phyloP scores from a whole-genome alignment of 495 filamentous ascomycete species.

The Penicillium flavigenum region DNA sequence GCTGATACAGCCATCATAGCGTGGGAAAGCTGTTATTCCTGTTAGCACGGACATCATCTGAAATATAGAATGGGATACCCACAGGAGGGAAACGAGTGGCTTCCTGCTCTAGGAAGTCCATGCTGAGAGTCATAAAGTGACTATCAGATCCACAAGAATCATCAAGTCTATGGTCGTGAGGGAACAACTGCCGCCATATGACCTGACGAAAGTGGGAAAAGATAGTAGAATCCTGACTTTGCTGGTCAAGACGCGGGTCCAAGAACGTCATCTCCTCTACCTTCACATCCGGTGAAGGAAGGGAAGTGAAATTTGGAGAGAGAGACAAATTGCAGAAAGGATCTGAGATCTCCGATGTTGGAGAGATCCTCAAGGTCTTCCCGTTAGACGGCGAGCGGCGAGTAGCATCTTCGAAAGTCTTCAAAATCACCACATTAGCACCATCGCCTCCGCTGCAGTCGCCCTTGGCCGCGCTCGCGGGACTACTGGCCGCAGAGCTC shows the following conservation, averaged over 20 bases:
- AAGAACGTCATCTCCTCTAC: constrained; percentile 18
- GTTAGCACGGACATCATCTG: constrained; percentile 13
- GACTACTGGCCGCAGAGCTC: constrained; percentile 26
- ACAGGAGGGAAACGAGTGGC: constrained; percentile 54
- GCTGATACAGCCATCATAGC: constrained; percentile 62
- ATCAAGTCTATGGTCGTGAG: constrained; percentile 22
- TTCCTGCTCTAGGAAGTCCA: constrained; percentile 50
- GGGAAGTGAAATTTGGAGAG: constrained; percentile 23
- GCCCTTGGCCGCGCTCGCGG: constrained; percentile 14
- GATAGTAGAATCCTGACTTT: constrained; percentile 36
- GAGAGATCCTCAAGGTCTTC: constrained; percentile 35
- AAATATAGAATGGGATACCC: constrained; percentile 22
- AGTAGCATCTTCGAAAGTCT: constrained; percentile 49
- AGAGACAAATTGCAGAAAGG: constrained; percentile 29
- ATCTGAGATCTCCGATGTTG: constrained; percentile 38
- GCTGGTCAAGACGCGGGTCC: constrained; percentile 23
- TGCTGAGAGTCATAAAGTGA: constrained; percentile 34
- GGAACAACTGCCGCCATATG: constrained; percentile 44
- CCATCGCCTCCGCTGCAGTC: constrained; percentile 29
- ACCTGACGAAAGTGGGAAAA: constrained; percentile 47
- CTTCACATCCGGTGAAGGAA: constrained; percentile 23
- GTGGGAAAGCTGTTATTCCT: constrained; percentile 49
- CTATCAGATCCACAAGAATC: constrained; percentile 27
- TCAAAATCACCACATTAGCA: constrained; percentile 49
- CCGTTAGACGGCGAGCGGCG: constrained; percentile 31